Conservation (phyloP, 345 rosid genomes). For the Leavenworthia alabamica region DNA sequence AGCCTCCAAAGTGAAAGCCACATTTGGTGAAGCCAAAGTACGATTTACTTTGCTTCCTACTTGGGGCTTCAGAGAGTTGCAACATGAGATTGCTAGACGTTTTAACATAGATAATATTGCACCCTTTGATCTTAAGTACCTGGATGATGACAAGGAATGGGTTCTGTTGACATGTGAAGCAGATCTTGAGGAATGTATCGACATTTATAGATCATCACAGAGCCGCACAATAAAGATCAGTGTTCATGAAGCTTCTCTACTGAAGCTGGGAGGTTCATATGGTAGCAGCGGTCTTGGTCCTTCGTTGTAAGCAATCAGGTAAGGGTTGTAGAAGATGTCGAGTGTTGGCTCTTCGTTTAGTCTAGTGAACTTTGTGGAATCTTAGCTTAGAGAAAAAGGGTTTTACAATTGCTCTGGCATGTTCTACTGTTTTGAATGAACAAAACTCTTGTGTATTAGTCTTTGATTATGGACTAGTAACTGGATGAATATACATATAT, state of each 20-base stretch:
- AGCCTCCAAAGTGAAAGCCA: constrained; percentile 52
- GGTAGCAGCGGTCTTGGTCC: constrained; percentile 32
- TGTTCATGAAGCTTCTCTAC: constrained; percentile 41
- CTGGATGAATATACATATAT: not conserved
- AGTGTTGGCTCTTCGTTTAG: not conserved
- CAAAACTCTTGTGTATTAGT: not conserved
- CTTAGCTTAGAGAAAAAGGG: not conserved
- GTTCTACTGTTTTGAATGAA: not conserved
- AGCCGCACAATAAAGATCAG: constrained; percentile 55
- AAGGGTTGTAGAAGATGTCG: not conserved
- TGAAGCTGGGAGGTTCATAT: constrained; percentile 29
- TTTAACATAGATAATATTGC: constrained; percentile 38
- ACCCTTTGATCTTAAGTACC: constrained; percentile 48
- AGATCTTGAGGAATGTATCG: constrained; percentile 83
- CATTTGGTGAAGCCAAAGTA: constrained; percentile 56
- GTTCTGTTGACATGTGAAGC: constrained; percentile 70
- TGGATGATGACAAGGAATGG: constrained; percentile 73
- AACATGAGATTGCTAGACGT: constrained; percentile 52
- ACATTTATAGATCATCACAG: constrained; percentile 48
- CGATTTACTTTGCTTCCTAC: constrained; percentile 51
- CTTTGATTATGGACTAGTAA: not conserved
- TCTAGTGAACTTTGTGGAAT: not conserved
- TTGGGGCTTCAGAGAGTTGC: constrained; percentile 47
- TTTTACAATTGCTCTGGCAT: not conserved
- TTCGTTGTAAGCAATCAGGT: constrained; percentile 16